Evolutionary conservation across 176 grass and related monocot species (phyloP).

Genomic region (Bonia amplexicaulis): DNA sequence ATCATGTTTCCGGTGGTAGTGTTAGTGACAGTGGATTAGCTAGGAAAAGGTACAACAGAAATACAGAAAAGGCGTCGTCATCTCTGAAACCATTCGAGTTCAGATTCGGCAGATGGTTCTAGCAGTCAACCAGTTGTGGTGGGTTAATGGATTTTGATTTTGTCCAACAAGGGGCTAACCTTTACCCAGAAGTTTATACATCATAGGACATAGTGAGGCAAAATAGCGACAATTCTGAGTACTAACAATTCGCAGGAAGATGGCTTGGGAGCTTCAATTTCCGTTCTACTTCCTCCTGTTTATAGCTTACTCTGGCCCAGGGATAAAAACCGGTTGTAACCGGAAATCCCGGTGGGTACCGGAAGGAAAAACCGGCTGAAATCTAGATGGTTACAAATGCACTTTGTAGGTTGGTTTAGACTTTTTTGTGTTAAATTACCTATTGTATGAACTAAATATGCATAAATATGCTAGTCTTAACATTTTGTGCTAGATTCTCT

Average conservation of each 20-base stretch:
- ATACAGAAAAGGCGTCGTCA: background rate
- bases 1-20: conserved; percentile 62
- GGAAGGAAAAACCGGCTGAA: too few species aligned
- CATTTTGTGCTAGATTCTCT: too few species aligned
- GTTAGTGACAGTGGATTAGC: conserved; percentile 77
- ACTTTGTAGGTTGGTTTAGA: too few species aligned
- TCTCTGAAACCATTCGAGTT: conserved; percentile 32
- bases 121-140: conserved; percentile 3
- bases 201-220: conserved; percentile 26
- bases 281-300: conserved; percentile 23
- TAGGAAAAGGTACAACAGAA: conserved; percentile 43
- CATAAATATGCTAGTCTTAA: too few species aligned
- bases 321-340: too few species aligned
- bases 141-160: conserved; percentile 16
- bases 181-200: conserved; percentile 22
- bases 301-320: conserved; percentile 24
- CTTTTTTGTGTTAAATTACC: too few species aligned
- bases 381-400: too few species aligned
- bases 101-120: conserved; percentile 52
- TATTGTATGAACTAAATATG: too few species aligned
- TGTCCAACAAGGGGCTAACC: conserved; percentile 29
- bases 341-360: too few species aligned
- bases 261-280: conserved; percentile 15
- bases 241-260: conserved; percentile 28
- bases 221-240: background rate